Conservation (phyloP, 2,329 filamentous ascomycete species). For the Pseudogymnoascus sp. region DNA sequence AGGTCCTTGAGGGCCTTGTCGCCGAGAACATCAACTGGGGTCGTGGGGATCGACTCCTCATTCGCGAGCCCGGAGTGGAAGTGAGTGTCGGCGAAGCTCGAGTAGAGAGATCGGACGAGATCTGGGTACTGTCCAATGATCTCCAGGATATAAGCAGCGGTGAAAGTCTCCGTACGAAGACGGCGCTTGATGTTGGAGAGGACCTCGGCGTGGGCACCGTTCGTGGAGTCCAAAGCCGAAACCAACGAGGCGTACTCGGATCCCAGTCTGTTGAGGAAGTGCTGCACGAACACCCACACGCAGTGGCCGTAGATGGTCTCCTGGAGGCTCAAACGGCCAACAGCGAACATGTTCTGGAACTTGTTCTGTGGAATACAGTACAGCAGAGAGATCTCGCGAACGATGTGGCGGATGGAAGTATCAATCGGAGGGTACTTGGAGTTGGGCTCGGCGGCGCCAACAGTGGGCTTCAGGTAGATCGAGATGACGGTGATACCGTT, state of each 20-base stretch:
- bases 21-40: slow-evolving; percentile 60
- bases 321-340: slow-evolving; percentile 79
- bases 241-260: slow-evolving; percentile 85
- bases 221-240: slow-evolving; percentile 69
- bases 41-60: slow-evolving; percentile 42
- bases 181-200: slow-evolving; percentile 92
- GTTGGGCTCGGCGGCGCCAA: slow-evolving; percentile 47
- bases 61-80: slow-evolving; percentile 45
- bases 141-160: slow-evolving; percentile 93
- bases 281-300: slow-evolving; percentile 94
- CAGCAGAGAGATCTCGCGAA: slow-evolving; percentile 92
- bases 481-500: slow-evolving; percentile 98
- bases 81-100: slow-evolving; percentile 85
- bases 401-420: slow-evolving; percentile 95
- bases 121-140: slow-evolving; percentile 89
- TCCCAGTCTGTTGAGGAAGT: slow-evolving; percentile 91
- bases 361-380: slow-evolving; percentile 98
- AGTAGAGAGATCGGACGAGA: slow-evolving; percentile 78
- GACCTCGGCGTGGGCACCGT: slow-evolving; percentile 73
- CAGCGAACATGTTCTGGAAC: slow-evolving; percentile 82
- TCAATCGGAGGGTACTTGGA: slow-evolving; percentile 69
- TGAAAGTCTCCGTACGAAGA: slow-evolving; percentile 93
- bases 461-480: slow-evolving; percentile 71
- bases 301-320: slow-evolving; percentile 97
- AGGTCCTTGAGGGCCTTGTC: slow-evolving; percentile 65